Base-by-base conservation (phyloP, 768 basidiomycete species). In the Clitopilus hobsonii region DNA sequence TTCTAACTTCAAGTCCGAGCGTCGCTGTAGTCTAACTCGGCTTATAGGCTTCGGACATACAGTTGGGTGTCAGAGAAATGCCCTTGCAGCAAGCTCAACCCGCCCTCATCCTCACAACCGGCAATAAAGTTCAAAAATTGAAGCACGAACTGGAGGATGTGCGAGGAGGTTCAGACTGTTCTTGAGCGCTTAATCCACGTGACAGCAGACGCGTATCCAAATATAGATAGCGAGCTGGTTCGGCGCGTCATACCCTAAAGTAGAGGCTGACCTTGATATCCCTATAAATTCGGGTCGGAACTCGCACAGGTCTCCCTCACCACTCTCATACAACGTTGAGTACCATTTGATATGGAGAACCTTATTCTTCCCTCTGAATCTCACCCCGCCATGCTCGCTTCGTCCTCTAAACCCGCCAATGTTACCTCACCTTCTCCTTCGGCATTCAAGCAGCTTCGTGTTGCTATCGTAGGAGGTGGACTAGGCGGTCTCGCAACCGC, bases 401-500 rank as follows among this genome's bases (percentile, higher is more conserved):
- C 41, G 5, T 45, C 41, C 14, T 45, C 41, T 8, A 45, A 45
- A 45, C 41, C 41, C 11, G 41, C 36, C 52, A 38, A 45, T 38
- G 45, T 45, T 38, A n/a, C 51, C 51, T 30, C 32, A 28, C 6
- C 56, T 11, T 59, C 61, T 38, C 69, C 66, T 23, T 20, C 41
- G n/a, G 16, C 53, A 23, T 62, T 62, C 41, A 57, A 56, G 38
- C 59, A 60, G 18, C 53, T 62, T 25, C 56, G 48, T 13, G 59
- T 63, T n/a, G 59, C 59, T n/a, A 52, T 63, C 36, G 53, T 63
- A 20, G 61, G 61, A 25, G 61, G 59, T 22, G 61, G 61, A 8
- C 54, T 63, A 7, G 61, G 61, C 5, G 61, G 61, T 7, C 47
- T 63, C 23, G 52, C 61, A 3, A 57, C 61, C 7, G 61, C 69